Evolutionary conservation across 192 early-diverging fungal species (phyloP).

Genomic region (Coemansia sp.): DNA sequence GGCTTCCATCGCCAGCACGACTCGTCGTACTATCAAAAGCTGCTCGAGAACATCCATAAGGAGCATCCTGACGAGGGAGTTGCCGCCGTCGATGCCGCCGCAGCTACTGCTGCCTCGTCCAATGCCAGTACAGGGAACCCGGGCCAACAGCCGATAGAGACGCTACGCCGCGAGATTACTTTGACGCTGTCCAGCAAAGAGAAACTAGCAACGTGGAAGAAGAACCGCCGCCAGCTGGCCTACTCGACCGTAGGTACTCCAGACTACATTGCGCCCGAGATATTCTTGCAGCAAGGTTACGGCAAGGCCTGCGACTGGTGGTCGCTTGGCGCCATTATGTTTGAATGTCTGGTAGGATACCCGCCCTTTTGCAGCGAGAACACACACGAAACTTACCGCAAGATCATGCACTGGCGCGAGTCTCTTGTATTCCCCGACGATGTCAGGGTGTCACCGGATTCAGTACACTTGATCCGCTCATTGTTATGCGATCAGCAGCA

Average conservation of each 20-base stretch:
- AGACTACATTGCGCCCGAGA: slow-evolving; percentile 98
- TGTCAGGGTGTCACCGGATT: slow-evolving; percentile 84
- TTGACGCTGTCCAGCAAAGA: slow-evolving; percentile 93
- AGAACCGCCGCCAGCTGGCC: slow-evolving; percentile 91
- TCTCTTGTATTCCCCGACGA: slow-evolving; percentile 91
- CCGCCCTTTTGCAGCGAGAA: slow-evolving; percentile 97
- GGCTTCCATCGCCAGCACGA: slow-evolving; percentile 99
- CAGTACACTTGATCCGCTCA: slow-evolving; percentile 88
- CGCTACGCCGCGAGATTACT: slow-evolving; percentile 73
- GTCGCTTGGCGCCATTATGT: slow-evolving; percentile 99
- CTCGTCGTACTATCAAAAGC: slow-evolving; percentile 88
- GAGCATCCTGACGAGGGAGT: slow-evolving; percentile 51
- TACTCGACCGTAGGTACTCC: slow-evolving; percentile 99
- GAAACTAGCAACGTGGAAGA: slow-evolving; percentile 97
- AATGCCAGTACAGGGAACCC: slow-evolving; percentile 4
- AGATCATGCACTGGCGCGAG: slow-evolving; percentile 98
- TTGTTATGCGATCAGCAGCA: slow-evolving; percentile 86
- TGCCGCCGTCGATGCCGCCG: slow-evolving; percentile 35
- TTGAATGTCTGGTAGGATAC: slow-evolving; percentile 97
- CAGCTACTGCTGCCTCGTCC: slow-evolving; percentile 17
- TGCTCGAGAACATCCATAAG: slow-evolving; percentile 69
- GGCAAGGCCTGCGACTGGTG: slow-evolving; percentile 99
- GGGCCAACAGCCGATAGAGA: slow-evolving; percentile 55
- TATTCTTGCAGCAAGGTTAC: slow-evolving; percentile 93
- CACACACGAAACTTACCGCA: slow-evolving; percentile 94